Base-by-base conservation (phyloP, 768 basidiomycete species). In the Mycena haematopus region DNA sequence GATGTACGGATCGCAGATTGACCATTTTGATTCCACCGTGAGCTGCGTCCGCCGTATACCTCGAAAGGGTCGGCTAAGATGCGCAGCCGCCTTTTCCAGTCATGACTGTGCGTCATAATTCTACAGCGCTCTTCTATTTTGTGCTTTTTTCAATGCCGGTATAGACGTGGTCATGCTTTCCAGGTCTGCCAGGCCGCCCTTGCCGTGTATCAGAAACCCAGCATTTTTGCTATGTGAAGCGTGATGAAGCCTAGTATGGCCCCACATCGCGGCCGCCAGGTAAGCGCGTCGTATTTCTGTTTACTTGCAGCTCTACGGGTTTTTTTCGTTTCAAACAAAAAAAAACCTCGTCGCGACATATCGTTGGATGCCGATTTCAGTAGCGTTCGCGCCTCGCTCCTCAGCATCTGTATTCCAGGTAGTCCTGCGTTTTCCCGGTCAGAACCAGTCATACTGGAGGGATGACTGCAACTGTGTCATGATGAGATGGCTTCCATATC, bases 381-480 rank as follows among this genome's bases (percentile, higher is more conserved):
- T 9, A 31, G 29, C 29, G 29, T 31, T 31, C 29, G 29, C 29
- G 9, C 29, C 29, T 53, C 6, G 22, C 52, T 44, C 52, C 3
- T 40, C 45, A 33, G 60, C 33, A 13, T 27, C 36, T 25, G 14
- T 47, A 19, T 25, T 9, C 5, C 55, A n/a, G 14, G 31, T 42
- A 52, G 19, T 36, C 24, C 40, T 56, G 51, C 36, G 51, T 36
- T 57, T 46, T 54, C 3, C 21, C 10, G 52, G 62, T 63, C 62
- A 63, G 25, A 44, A 51, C 56, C 46, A 63, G 62, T 63, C 62
- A 63, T 58, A 24, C 36, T 17, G 25, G 56, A 31, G 42, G 33
- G 45, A 35, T 63, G 62, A 63, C 62, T 58, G 15, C 36, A 27
- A 21, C 8, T 7, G 11, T 40, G 56, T 66, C 65, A 66, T 56